These are phyloP conservation scores for Scheffersomyces insectosa DNA, from an alignment of 1,139 yeast genomes.

Conservation along the genomic window DNA sequence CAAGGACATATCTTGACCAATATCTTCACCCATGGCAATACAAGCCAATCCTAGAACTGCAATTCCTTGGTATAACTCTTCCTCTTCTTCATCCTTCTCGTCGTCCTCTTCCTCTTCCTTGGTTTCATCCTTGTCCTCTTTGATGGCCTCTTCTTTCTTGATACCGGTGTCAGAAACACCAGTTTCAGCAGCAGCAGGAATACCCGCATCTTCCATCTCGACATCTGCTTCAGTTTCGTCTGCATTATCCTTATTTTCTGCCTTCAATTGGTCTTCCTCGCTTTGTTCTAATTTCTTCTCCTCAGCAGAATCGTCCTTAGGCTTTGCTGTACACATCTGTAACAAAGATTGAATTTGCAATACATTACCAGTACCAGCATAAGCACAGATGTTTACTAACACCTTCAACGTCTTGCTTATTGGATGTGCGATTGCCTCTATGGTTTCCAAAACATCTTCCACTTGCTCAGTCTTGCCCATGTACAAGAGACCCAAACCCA, in stretches of 20 bases:
- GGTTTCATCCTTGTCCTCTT: constrained; percentile 24
- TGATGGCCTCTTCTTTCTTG: constrained; percentile 22
- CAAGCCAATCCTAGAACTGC: constrained; percentile 94
- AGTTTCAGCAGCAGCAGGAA: constrained; percentile 19
- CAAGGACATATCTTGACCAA: constrained; percentile 96
- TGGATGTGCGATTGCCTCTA: constrained; percentile 95
- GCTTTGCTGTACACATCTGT: constrained; percentile 78
- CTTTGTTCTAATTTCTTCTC: constrained; percentile 38
- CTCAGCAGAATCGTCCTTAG: constrained; percentile 34
- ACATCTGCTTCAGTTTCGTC: constrained; percentile 16
- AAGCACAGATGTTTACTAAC: constrained; percentile 88
- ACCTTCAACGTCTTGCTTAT: constrained; percentile 88
- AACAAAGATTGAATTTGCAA: constrained; percentile 88
- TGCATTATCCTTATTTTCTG: constrained; percentile 11
- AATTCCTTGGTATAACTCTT: constrained; percentile 76
- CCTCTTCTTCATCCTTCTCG: constrained; percentile 45
- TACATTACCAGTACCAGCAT: constrained; percentile 98
- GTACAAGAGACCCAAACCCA: constrained; percentile 88
- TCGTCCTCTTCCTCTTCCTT: constrained; percentile 28
- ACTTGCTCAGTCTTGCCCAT: constrained; percentile 95
- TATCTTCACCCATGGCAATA: constrained; percentile 97
- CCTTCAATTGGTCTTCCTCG: constrained; percentile 35
- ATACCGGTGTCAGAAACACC: constrained; percentile 11
- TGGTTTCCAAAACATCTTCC: constrained; percentile 91
- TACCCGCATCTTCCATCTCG: constrained; percentile 33